Evolutionary conservation across 1,284 basidiomycete genomes (phyloP).

Genomic region (Xerocomus cyaneibrunnescens): DNA sequence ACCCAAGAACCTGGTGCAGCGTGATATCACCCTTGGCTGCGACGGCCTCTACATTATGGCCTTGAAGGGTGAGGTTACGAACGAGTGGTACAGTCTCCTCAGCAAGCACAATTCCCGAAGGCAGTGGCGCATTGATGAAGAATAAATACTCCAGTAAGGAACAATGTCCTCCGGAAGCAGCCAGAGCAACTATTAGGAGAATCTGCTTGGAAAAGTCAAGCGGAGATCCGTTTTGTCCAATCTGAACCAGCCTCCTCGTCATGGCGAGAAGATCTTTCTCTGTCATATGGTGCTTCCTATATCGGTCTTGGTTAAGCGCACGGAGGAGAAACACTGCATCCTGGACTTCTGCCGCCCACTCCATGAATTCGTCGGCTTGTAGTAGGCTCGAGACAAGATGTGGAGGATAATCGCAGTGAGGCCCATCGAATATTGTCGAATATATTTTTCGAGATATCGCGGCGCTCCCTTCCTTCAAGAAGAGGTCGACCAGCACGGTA

Average conservation of each 20-base stretch:
- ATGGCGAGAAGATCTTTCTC: not conserved
- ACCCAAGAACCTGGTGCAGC: not conserved
- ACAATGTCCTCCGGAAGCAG: not conserved
- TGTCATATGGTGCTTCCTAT: not conserved
- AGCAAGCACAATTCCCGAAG: not conserved
- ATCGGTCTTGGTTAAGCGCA: not conserved
- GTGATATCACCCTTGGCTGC: not conserved
- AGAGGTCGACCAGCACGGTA: not conserved
- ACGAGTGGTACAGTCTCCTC: not conserved
- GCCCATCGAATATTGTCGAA: not conserved
- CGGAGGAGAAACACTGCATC: not conserved
- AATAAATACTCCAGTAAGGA: not conserved
- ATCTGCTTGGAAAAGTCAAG: not conserved
- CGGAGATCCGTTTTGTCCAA: not conserved
- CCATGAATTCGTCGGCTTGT: not conserved
- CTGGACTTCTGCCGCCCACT: not conserved
- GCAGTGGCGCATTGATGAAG: not conserved
- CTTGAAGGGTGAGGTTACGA: not conserved
- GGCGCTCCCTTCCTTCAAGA: not conserved
- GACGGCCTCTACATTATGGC: not conserved
- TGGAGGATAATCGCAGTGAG: not conserved
- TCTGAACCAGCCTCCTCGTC: slow-evolving; percentile 1
- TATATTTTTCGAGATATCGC: not conserved
- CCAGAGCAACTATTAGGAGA: not conserved
- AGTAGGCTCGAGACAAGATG: not conserved